Evolutionary conservation across 2,329 filamentous ascomycete species (phyloP), one percentile per base, ranked within the genome.

Genomic region (Fusarium circinatum): DNA sequence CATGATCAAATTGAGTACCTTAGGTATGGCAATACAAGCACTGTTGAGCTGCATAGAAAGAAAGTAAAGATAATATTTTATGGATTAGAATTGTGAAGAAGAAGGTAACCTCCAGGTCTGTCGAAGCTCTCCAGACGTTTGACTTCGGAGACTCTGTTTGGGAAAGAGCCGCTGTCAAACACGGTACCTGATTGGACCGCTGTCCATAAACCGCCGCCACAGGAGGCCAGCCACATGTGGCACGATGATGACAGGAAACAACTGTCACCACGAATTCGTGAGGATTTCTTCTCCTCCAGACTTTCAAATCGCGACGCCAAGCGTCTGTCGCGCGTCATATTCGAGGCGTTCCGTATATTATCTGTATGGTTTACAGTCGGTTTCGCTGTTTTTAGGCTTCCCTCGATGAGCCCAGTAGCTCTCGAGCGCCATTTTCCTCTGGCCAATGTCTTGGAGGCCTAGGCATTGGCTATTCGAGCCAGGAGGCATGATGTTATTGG

Each of bases 401-500:
- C 70, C 70, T 71, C 69, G 68, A 78, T 80, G 79, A 78, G 61
- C 74, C 54, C 44, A 62, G 72, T 67, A 68, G 70, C 67, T 71
- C 58, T 73, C 62, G 70, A 75, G 69, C 61, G 72, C 68, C 72
- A 60, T 69, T 57, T 66, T 54, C 68, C 69, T 63, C 63, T 74
- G 71, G 73, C 67, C 70, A 71, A 41, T 59, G 41, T 63, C 51
- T 59, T 65, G 51, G 42, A 68, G 71, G 66, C 66, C 60, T 62
- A 39, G 71, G 65, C 66, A 61, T 57, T 38, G 51, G 39, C 71
- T 71, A 56, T 60, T 77, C 76, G 77, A 75, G 36, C 49, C 63
- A 48, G 61, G 60, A 69, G 70, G 65, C 71, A 82, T 65, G 44
- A 83, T 83, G 81, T 64, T 78, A 49, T 65, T 75, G 38, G 71